Evolutionary conservation across 2,329 filamentous ascomycete genomes (phyloP).

Genomic region (Tolypocladium nubicola): DNA sequence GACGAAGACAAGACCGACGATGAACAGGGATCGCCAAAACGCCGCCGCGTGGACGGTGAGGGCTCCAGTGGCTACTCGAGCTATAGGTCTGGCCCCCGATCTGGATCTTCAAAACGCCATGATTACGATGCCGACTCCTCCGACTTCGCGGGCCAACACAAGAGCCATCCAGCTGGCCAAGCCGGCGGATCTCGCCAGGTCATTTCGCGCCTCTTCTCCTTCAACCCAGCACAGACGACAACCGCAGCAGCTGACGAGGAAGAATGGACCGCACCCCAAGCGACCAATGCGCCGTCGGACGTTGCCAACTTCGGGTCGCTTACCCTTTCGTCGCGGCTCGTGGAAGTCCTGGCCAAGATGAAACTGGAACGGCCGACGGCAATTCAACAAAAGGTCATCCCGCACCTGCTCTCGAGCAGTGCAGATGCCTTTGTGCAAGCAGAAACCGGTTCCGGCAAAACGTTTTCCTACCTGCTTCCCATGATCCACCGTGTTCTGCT

Average conservation of each 20-base stretch:
- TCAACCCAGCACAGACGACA: conserved; percentile 67
- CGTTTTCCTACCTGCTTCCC: conserved; percentile 86
- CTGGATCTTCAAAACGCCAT: background rate
- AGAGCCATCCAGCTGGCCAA: conserved; percentile 10
- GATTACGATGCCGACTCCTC: conserved; percentile 6
- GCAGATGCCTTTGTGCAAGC: conserved; percentile 93
- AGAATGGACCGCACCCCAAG: conserved; percentile 48
- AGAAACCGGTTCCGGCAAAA: conserved; percentile 96
- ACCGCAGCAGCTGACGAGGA: conserved; percentile 40
- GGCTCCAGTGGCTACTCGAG: conserved; percentile 6
- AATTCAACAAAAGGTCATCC: conserved; percentile 84
- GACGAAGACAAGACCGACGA: conserved; percentile 14
- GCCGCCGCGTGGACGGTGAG: conserved; percentile 27
- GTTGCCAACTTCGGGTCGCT: conserved; percentile 82
- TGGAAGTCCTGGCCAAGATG: conserved; percentile 78
- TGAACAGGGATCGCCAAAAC: conserved; percentile 29
- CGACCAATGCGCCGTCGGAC: conserved; percentile 81
- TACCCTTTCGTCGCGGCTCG: conserved; percentile 70
- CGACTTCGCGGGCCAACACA: conserved; percentile 8
- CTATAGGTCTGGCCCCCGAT: background rate
- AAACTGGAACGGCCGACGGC: conserved; percentile 83
- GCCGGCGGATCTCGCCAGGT: conserved; percentile 40
- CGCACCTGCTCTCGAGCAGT: conserved; percentile 68
- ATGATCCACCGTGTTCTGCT: conserved; percentile 81
- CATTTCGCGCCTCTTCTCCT: conserved; percentile 86